Conservation (phyloP, 2,329 filamentous ascomycete species). For the Aureobasidium sp. region DNA sequence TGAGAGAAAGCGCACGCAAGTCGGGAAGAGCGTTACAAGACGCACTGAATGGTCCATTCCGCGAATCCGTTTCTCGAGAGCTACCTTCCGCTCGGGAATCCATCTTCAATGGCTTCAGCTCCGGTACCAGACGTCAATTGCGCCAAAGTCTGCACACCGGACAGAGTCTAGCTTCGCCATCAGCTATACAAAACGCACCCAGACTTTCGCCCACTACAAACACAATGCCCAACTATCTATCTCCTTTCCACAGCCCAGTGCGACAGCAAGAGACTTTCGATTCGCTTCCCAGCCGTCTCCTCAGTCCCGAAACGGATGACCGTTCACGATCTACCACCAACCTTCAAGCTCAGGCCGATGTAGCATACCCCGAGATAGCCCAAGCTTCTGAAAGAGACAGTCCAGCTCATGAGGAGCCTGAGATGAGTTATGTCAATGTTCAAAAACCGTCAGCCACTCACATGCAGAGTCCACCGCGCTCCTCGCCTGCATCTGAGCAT, state of each 20-base stretch:
- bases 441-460: constrained; percentile 21
- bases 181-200: constrained; percentile 4
- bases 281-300: constrained; percentile 14
- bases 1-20: constrained; percentile 12
- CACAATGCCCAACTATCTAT: neutral
- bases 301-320: constrained; percentile 11
- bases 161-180: constrained; percentile 25
- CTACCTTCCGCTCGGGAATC: neutral
- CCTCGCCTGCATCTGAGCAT: neutral
- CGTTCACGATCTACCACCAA: neutral
- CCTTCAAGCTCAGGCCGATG: neutral
- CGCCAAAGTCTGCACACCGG: constrained; percentile 31
- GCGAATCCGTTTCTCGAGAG: constrained; percentile 6
- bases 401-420: neutral
- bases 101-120: constrained; percentile 30
- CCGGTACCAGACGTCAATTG: constrained; percentile 29
- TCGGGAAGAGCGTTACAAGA: constrained; percentile 15
- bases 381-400: neutral
- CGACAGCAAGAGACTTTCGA: neutral
- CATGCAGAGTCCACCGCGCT: neutral
- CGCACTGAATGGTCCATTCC: constrained; percentile 11
- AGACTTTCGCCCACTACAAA: neutral
- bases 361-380: neutral
- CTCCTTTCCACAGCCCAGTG: constrained; percentile 11
- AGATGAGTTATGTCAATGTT: constrained; percentile 12